Evolutionary conservation across 2,329 filamentous ascomycete genomes (phyloP), one percentile per base, ranked within the genome.

Genomic region (Aureobasidium sp.): DNA sequence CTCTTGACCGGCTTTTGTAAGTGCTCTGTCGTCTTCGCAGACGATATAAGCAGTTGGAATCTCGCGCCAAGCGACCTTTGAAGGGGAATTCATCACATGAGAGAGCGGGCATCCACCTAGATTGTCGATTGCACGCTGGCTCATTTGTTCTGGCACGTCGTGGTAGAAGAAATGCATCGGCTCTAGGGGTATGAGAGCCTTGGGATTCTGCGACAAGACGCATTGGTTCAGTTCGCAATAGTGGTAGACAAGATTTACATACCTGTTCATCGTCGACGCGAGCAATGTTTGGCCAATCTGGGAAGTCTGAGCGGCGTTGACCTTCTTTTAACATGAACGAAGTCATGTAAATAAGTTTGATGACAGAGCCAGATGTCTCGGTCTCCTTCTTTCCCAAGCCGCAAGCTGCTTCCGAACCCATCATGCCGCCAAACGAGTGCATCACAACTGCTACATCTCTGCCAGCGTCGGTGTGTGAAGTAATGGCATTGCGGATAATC

Each of bases 41-140:
- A 75, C 52, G 11, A 79, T 64, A 63, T 76, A 78, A 8, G 75
- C 76, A 24, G 67, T 70, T 2, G 75, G 72, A 19, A 79, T 71
- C 44, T 73, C 66, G 49, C 69, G 73, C 61, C 61, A 62, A 14
- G 61, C 61, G 14, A 48, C 35, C 15, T 52, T 50, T 1, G 42
- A 35, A 14, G 53, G 52, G 2, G 12, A 9, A n/a, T 33, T n/a
- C 5, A 31, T 15, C 12, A 17, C 44, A 47, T 50, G 45, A n/a
- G 44, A 17, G 9, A 50, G 11, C 3, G 57, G 45, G 7, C 15
- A 24, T 29, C 37, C 29, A 2, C 33, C 33, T 8, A 60, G 19
- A 19, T 60, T 60, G 45, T 60, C 57, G 5, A 60, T 9, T 22
- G 57, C 57, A 19, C 57, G 57, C 19, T 33, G 57, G n/a, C 9